Evolutionary conservation across 768 basidiomycete genomes (phyloP), one percentile per base, ranked within the genome.

Genomic region (Serendipita sp.): DNA sequence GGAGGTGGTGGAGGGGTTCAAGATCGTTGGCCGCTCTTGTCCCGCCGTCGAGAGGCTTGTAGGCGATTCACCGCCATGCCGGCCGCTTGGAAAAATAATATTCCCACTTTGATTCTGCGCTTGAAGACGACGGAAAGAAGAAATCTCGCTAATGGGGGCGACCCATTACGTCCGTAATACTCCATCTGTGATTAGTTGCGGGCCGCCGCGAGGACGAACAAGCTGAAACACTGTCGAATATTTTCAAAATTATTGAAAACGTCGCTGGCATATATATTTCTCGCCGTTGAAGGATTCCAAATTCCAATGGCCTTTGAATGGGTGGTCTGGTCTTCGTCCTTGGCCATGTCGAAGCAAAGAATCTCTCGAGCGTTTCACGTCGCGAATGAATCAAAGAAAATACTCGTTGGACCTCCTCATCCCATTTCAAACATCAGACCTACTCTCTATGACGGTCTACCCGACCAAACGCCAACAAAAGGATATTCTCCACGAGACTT

Each of bases 361-460:
- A 23, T 36, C 34, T 27, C 16, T 60, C 55, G 55, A 27, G 16
- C 16, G 3, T 10, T 72, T 71, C 64, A 66, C 65, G 43, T 70
- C 70, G 2, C 71, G 70, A 68, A 75, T 75, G 70, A 75, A 74
- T 5, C 48, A 50, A 50, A 31, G n/a, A 50, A 50, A 29, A 10
- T 34, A 5, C 75, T 80, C 18, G 74, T 91, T 43, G 89, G 85
- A 1, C 87, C 87, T 23, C 85, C 87, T 34, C 81, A 92, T 70
- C 85, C 87, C 6, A 70, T 88, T 60, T 90, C 89, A 8, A 82
- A 92, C 75, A 76, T 92, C 66, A 83, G 90, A 1, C 87, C 89
- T 2, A 78, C 88, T 64, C 76, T 91, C 46, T 91, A 91, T 74
- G 83, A 85, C 69, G 81, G 84, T 69, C 75, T 75, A 8, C 76